A percentile compares a stretch with the other conserved stretches of the same genome.
These are phyloP conservation scores for Hericium alpestre DNA, from an alignment of 768 basidiomycete species.

Conservation along the genomic window DNA sequence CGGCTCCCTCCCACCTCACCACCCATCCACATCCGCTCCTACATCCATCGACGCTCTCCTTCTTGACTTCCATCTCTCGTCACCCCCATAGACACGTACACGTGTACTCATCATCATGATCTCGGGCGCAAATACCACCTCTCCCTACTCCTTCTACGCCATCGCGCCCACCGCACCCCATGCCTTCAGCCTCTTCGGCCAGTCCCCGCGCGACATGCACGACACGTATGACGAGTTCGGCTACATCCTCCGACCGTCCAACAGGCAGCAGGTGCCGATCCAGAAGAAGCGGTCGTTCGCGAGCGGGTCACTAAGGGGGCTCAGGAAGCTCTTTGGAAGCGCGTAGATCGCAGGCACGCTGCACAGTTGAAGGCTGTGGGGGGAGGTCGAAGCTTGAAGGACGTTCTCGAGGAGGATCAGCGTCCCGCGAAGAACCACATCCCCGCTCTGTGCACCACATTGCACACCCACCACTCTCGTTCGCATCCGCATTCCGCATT, in stretches of 20 bases:
- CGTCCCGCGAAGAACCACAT: too few species aligned
- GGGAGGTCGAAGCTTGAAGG: too few species aligned
- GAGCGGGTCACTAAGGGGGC: neutral
- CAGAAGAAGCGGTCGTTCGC: neutral
- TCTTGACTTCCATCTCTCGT: neutral
- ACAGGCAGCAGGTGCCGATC: neutral
- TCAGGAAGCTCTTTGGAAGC: slow-evolving; percentile 3
- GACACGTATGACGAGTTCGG: neutral
- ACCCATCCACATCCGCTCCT: neutral
- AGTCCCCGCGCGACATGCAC: slow-evolving; percentile 15
- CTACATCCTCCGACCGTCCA: neutral
- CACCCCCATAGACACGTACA: neutral
- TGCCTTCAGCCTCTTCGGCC: slow-evolving; percentile 11
- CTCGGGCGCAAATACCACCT: neutral
- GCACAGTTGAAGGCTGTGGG: too few species aligned
- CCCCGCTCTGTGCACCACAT: neutral
- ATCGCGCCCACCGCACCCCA: slow-evolving; percentile 9
- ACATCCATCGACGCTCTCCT: neutral
- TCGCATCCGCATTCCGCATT: neutral
- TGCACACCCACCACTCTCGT: neutral
- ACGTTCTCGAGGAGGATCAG: too few species aligned
- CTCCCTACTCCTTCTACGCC: slow-evolving; percentile 9
- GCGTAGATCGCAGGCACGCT: neutral
- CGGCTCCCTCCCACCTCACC: neutral
- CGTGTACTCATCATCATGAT: neutral